Evolutionary conservation across 192 early-diverging fungal species (phyloP), one percentile per base, ranked within the genome.

Genomic region (Mortierella antarctica): DNA sequence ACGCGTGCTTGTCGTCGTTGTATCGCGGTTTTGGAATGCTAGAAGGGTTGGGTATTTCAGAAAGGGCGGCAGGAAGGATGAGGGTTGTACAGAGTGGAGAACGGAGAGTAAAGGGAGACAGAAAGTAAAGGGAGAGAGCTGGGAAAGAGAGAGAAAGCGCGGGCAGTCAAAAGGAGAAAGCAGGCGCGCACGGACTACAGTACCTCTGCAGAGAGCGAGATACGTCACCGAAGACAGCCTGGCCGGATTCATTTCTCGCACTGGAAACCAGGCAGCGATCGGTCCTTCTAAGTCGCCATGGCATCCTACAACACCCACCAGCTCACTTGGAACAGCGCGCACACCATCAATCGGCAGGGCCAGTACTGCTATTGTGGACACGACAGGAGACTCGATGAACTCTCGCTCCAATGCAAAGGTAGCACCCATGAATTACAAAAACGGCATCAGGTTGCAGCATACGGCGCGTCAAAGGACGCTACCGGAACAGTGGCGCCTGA

Each of bases 281-380:
- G 15, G 11, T 15, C 8, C 53, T 55, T 55, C 7, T 4, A n/a
- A 17, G 31, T 21, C 10, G 45, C 57, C 49, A 73, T 73, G 71
- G 61, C 62, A 13, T 18, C 62, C 31, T 65, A 73, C 62, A 57
- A 65, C 48, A 41, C 62, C 12, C 62, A 73, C 5, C 71, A 73
- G 54, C 77, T 88, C 57, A 82, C 71, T 11, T 92, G 91, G 91
- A 86, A 91, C 67, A 83, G 73, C 39, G 67, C 82, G 14, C 92
- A 90, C 57, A 89, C 89, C 6, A 74, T 88, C 48, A 92, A 93
- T 71, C 73, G 68, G 42, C 78, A 91, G 59, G 86, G 88, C 21
- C 71, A 75, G 14, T 93, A 93, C 58, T 93, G 92, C 69, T 93
- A 93, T 59, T 93, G 92, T 64, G 88, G 91, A 15, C 70, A 82